Conservation (phyloP, 345 rosid species). For the Pistacia atlantica region DNA sequence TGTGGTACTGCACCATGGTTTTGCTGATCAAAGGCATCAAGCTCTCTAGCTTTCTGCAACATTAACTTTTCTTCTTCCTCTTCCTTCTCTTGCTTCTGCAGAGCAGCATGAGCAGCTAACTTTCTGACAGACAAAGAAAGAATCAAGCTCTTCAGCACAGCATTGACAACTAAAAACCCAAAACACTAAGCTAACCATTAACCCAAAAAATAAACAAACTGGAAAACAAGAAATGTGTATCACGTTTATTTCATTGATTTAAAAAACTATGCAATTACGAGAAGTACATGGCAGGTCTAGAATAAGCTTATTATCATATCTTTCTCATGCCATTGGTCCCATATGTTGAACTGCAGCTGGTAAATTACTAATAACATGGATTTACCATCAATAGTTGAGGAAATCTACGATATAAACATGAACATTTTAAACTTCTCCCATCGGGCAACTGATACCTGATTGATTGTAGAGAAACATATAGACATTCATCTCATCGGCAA, state of each 20-base stretch:
- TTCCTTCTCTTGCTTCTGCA: constrained; percentile 77
- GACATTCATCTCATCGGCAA: too few relatives aligned
- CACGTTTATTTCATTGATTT: not conserved
- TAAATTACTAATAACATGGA: not conserved
- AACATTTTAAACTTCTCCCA: not conserved
- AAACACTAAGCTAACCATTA: not conserved
- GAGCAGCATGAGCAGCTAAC: constrained; percentile 67
- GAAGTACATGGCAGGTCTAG: not conserved
- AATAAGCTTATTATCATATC: constrained; percentile 1
- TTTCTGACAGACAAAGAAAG: constrained; percentile 47
- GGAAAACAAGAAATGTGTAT: not conserved
- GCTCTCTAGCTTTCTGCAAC: constrained; percentile 78
- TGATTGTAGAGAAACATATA: too few relatives aligned
- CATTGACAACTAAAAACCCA: not conserved
- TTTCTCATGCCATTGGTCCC: not conserved
- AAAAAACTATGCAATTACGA: not conserved
- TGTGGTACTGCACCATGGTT: constrained; percentile 93
- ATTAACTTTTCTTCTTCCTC: constrained; percentile 76
- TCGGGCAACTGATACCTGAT: not conserved
- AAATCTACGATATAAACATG: not conserved
- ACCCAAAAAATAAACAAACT: not conserved
- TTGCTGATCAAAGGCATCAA: constrained; percentile 95
- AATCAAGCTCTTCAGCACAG: constrained; percentile 11
- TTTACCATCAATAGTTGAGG: not conserved
- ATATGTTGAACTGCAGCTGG: not conserved